A percentile compares a stretch with the other conserved stretches of the same genome.
phyloP scores from a whole-genome alignment of 1,284 basidiomycete genomes.

The Apiotrichum domesticum region DNA sequence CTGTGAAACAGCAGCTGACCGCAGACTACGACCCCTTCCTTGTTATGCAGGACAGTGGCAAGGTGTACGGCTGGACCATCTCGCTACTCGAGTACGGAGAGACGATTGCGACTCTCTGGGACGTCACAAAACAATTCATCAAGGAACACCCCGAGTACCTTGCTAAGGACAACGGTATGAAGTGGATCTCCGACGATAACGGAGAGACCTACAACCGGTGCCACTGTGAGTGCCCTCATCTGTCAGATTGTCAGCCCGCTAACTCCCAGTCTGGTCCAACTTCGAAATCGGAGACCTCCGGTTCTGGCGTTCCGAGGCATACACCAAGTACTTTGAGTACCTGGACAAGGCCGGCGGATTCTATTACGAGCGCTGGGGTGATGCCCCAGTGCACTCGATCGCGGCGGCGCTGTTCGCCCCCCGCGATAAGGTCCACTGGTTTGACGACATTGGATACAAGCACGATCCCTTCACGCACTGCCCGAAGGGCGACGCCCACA shows the following conservation, averaged over 20 bases:
- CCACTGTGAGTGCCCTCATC: slow-evolving; percentile 56
- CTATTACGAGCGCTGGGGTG: slow-evolving; percentile 71
- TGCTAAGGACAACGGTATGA: slow-evolving; percentile 63
- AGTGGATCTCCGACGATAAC: slow-evolving; percentile 66
- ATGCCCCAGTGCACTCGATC: slow-evolving; percentile 79
- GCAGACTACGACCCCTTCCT: slow-evolving; percentile 73
- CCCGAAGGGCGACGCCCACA: slow-evolving; percentile 45
- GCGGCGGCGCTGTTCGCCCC: slow-evolving; percentile 65
- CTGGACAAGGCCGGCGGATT: slow-evolving; percentile 75
- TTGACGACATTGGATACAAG: slow-evolving; percentile 51
- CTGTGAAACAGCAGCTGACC: neutral
- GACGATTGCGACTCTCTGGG: slow-evolving; percentile 74
- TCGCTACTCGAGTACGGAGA: slow-evolving; percentile 69
- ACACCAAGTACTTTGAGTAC: slow-evolving; percentile 68
- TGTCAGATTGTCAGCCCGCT: neutral
- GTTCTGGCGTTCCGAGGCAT: slow-evolving; percentile 72
- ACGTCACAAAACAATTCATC: slow-evolving; percentile 62
- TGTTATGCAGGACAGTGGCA: slow-evolving; percentile 73
- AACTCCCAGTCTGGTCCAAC: slow-evolving; percentile 63
- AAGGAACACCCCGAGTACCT: slow-evolving; percentile 61
- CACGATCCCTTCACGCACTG: slow-evolving; percentile 48
- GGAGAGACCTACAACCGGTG: slow-evolving; percentile 70
- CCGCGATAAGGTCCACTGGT: slow-evolving; percentile 69
- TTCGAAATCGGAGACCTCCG: slow-evolving; percentile 72
- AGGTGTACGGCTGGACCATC: slow-evolving; percentile 72